phyloP scores from a whole-genome alignment of 73 alveolate species.

The Stentor coeruleus region DNA sequence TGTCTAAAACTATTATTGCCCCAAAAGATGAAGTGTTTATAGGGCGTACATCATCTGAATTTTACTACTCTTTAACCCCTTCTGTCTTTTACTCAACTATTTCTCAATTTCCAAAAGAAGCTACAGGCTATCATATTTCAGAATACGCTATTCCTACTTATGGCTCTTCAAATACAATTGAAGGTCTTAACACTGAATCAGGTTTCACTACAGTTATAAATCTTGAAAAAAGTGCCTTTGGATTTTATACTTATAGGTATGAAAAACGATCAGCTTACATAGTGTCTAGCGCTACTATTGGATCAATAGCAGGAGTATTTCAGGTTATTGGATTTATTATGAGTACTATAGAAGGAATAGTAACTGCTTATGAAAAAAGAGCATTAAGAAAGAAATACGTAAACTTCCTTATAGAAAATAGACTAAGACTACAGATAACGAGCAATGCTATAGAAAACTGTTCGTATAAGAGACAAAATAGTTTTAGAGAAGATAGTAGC shows the following conservation, averaged over 20 bases:
- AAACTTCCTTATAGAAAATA: too few species aligned
- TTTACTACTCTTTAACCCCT: background rate
- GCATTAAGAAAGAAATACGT: too few species aligned
- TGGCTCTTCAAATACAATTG: background rate
- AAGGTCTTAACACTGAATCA: background rate
- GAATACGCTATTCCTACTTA: background rate
- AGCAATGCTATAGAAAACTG: too few species aligned
- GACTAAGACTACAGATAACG: too few species aligned
- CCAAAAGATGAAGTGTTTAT: background rate
- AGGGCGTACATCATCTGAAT: background rate
- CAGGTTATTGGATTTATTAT: too few species aligned
- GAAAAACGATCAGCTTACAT: too few species aligned
- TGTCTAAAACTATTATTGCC: background rate
- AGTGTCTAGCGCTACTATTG: too few species aligned
- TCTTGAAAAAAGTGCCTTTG: background rate
- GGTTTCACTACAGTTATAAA: background rate
- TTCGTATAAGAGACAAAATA: too few species aligned
- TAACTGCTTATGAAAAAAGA: too few species aligned
- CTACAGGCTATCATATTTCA: conserved; percentile 6
- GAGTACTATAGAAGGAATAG: too few species aligned
- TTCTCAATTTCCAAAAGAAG: background rate
- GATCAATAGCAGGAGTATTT: background rate
- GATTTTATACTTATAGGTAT: too few species aligned
- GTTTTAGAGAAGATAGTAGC: too few species aligned
- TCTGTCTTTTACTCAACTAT: background rate